phyloP scores from a whole-genome alignment of 768 basidiomycete species.

The Boletus edulis region DNA sequence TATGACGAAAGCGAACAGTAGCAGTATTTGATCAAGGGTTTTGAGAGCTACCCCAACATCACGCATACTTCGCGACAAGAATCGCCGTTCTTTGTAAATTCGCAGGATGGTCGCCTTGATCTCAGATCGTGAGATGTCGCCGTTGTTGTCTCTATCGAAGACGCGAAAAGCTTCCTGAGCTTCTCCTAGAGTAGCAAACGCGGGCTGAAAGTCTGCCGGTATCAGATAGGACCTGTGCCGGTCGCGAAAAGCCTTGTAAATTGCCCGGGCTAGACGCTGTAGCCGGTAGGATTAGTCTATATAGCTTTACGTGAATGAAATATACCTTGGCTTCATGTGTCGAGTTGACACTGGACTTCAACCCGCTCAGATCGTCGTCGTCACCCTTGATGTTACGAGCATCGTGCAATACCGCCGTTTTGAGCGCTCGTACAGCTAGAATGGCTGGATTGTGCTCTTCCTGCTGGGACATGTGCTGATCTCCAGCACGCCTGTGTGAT shows the following conservation, averaged over 20 bases:
- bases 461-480: slow-evolving; percentile 24
- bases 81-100: slow-evolving; percentile 77
- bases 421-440: slow-evolving; percentile 62
- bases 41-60: slow-evolving; percentile 68
- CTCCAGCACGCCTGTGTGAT: slow-evolving; percentile 14
- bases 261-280: slow-evolving; percentile 66
- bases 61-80: slow-evolving; percentile 72
- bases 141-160: slow-evolving; percentile 75
- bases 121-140: slow-evolving; percentile 73
- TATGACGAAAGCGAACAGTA: slow-evolving; percentile 60
- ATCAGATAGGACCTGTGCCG: slow-evolving; percentile 58
- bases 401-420: slow-evolving; percentile 71
- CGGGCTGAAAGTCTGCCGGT: slow-evolving; percentile 69
- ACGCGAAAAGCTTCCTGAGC: slow-evolving; percentile 70
- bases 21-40: slow-evolving; percentile 61
- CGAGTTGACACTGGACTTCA: slow-evolving; percentile 55
- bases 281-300: neutral
- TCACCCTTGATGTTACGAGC: slow-evolving; percentile 65
- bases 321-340: slow-evolving; percentile 65
- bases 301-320: neutral
- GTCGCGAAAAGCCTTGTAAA: slow-evolving; percentile 59
- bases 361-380: slow-evolving; percentile 38
- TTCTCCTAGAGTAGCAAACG: slow-evolving; percentile 53
- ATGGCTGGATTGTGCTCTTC: slow-evolving; percentile 41
- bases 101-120: slow-evolving; percentile 66